Evolutionary conservation across 805 yeast genomes (phyloP).

Genomic region (Metschnikowia peoriensis): DNA sequence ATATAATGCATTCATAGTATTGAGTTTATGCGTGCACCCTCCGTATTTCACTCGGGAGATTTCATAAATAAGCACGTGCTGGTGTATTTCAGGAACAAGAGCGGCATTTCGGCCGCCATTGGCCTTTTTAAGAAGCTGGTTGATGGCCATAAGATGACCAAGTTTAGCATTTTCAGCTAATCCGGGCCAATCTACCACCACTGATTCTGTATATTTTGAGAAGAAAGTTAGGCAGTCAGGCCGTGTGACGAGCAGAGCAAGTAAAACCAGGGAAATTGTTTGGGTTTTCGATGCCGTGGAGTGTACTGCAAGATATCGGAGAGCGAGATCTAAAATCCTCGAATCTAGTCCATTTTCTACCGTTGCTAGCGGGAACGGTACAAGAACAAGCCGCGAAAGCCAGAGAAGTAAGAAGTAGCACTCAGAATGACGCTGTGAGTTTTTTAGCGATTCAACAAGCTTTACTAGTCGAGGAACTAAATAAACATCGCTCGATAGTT

Average conservation of each 20-base stretch:
- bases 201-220: conserved; percentile 14
- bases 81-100: conserved; percentile 3
- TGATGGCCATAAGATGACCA: conserved; percentile 42
- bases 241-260: conserved; percentile 55
- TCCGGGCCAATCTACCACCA: conserved; percentile 19
- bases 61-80: conserved; percentile 8
- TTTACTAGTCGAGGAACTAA: conserved; percentile 34
- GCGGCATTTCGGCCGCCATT: conserved; percentile 7
- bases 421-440: conserved; percentile 22
- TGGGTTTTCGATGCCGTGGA: conserved; percentile 55
- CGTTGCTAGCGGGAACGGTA: conserved; percentile 63
- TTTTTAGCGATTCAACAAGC: conserved; percentile 20
- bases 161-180: conserved; percentile 18
- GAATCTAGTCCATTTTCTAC: conserved; percentile 33
- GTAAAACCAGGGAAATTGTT: conserved; percentile 48
- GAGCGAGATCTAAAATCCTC: conserved; percentile 35
- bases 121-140: conserved; percentile 33
- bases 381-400: conserved; percentile 66
- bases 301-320: conserved; percentile 27
- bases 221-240: conserved; percentile 37
- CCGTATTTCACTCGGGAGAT: conserved; percentile 1
- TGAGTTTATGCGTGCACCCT: background rate
- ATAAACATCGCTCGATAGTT: conserved; percentile 59
- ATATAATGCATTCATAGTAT: conserved; percentile 24
- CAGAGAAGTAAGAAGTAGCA: conserved; percentile 55